phyloP scores from a whole-genome alignment of 192 early-diverging fungal genomes.

The Mortierella antarctica region DNA sequence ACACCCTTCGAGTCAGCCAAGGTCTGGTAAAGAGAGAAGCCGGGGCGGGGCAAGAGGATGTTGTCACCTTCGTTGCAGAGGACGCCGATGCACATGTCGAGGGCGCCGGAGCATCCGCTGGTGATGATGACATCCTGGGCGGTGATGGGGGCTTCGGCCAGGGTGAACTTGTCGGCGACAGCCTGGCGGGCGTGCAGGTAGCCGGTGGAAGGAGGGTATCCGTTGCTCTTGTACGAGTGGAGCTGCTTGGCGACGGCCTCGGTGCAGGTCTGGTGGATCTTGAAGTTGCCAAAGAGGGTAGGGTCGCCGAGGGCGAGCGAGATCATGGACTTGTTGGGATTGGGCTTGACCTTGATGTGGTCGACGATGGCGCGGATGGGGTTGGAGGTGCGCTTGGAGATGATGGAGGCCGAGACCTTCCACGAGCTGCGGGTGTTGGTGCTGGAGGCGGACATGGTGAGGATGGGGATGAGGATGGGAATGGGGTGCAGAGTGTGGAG shows the following conservation, averaged over 20 bases:
- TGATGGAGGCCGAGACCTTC: constrained; percentile 70
- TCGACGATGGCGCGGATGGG: constrained; percentile 90
- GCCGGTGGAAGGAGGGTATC: constrained; percentile 84
- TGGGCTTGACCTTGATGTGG: constrained; percentile 76
- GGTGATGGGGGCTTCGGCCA: constrained; percentile 76
- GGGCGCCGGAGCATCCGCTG: constrained; percentile 83
- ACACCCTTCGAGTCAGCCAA: constrained; percentile 80
- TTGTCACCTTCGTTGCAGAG: constrained; percentile 85
- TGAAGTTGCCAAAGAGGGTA: constrained; percentile 92
- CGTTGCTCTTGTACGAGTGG: constrained; percentile 80
- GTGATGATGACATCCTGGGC: constrained; percentile 83
- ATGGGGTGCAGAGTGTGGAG: background rate
- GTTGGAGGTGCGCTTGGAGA: constrained; percentile 81
- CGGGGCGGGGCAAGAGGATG: constrained; percentile 86
- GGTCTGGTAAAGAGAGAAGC: constrained; percentile 89
- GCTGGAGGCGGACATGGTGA: constrained; percentile 33
- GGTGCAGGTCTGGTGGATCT: constrained; percentile 72
- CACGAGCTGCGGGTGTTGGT: constrained; percentile 46
- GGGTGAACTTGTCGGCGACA: constrained; percentile 76
- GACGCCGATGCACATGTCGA: constrained; percentile 77
- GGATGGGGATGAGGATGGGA: background rate
- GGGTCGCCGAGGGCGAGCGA: constrained; percentile 84
- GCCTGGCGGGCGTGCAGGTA: constrained; percentile 75
- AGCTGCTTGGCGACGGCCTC: constrained; percentile 79
- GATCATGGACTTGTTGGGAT: constrained; percentile 69